Evolutionary conservation across 768 basidiomycete genomes (phyloP), one percentile per base, ranked within the genome.

Genomic region (Calocybe gangraenosa): DNA sequence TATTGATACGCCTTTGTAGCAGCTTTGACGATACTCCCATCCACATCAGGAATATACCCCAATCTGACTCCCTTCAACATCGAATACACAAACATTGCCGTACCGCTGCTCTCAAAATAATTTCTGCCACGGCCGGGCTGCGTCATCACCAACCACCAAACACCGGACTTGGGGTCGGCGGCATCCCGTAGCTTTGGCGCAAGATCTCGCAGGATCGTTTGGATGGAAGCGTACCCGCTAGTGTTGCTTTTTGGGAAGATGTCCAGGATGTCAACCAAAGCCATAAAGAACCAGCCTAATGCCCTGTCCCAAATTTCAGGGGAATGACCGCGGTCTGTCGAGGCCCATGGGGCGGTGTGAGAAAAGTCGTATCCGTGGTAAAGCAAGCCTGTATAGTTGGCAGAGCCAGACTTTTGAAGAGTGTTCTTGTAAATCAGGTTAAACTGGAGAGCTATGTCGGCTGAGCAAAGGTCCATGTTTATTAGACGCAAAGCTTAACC

Each of bases 261-360:
- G 22, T 69, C 69, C 17, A 75, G 55, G 7, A 68, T 56, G 55
- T 77, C 74, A 21, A 71, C 75, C 28, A 75, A 63, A 1, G 73
- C 71, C 73, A 75, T 75, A 31, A 59, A 53, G 51, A 70, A 76
- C 74, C 74, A 66, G 18, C 73, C 74, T 4, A 76, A 50, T 0
- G 73, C 71, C n/a, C 74, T 70, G 39, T 68, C 69, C 74, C 74
- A 76, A 7, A 75, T 68, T 44, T 75, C 69, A 5, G 73, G 72
- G 4, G 66, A 70, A 44, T 73, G 71, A 0, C 74, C 75, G 1
- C 71, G 63, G 51, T 72, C 70, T 0, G 68, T 45, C 9, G 66
- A 67, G 5, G 75, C 73, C 74, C 75, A 77, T 11, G 61, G 50
- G 2, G 70, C 61, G 9, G 58, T 64, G 46, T 70, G 64, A 2